Evolutionary conservation across 176 grass and related monocot genomes (phyloP).

Genomic region (Thalia dealbata): DNA sequence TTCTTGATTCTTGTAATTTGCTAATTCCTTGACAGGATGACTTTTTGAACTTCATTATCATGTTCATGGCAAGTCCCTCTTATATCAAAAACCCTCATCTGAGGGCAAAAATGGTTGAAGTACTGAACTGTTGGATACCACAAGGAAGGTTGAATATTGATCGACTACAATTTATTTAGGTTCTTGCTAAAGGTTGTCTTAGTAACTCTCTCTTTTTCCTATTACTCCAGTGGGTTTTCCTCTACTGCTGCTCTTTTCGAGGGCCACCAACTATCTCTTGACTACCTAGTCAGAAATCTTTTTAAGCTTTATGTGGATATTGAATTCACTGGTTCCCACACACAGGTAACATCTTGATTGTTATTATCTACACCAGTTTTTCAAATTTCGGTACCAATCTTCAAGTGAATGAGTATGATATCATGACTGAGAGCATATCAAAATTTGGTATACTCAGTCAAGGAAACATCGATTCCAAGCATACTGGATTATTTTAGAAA

Average conservation of each 20-base stretch:
- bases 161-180: background rate
- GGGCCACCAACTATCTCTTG: constrained; percentile 77
- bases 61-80: constrained; percentile 87
- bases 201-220: constrained; percentile 3
- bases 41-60: constrained; percentile 95
- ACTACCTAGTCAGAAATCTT: constrained; percentile 89
- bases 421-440: background rate
- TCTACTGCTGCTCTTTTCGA: constrained; percentile 77
- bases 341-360: constrained; percentile 42
- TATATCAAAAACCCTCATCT: constrained; percentile 98
- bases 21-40: constrained; percentile 45
- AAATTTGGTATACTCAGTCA: no score
- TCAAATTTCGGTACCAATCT: background rate
- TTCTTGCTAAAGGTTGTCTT: constrained; percentile 1
- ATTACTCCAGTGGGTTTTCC: constrained; percentile 50
- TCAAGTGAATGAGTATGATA: background rate
- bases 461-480: no score
- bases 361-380: no score
- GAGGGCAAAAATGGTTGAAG: constrained; percentile 98
- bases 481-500: no score
- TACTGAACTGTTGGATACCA: constrained; percentile 93
- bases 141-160: constrained; percentile 49
- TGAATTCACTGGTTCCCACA: constrained; percentile 98
- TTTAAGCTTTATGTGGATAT: constrained; percentile 98
- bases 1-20: background rate